A percentile compares a stretch with the other conserved stretches of the same genome.
Evolutionary conservation across 768 basidiomycete species (phyloP).

Genomic region (Pleurotus ostreatus): DNA sequence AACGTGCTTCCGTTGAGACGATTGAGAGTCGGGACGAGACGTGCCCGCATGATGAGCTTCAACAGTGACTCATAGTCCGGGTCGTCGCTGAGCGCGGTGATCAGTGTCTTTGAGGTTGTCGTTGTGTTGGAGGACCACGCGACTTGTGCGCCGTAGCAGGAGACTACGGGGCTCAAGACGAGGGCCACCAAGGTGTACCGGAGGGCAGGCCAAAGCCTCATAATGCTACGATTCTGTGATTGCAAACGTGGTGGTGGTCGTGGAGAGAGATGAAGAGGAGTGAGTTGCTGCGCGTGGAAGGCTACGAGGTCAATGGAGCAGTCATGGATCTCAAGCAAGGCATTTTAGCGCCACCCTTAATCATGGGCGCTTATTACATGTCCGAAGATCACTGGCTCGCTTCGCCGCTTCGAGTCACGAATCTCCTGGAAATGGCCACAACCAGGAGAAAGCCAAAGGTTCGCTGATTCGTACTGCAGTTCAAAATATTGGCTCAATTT

Average conservation of each 20-base stretch:
- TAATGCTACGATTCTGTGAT: background rate
- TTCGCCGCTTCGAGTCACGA: too few relatives aligned
- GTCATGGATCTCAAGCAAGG: background rate
- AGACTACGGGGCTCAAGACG: constrained; percentile 22
- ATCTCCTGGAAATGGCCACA: background rate
- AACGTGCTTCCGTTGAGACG: constrained; percentile 78
- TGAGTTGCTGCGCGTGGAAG: background rate
- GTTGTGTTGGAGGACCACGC: constrained; percentile 16
- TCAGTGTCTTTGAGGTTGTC: constrained; percentile 52
- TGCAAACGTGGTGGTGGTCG: background rate
- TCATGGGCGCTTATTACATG: too few relatives aligned
- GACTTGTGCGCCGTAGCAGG: constrained; percentile 27
- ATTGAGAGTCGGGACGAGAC: constrained; percentile 90
- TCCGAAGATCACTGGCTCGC: too few relatives aligned
- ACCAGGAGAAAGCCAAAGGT: background rate
- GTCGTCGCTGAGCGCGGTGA: constrained; percentile 74
- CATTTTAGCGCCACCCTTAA: too few relatives aligned
- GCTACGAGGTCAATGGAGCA: background rate
- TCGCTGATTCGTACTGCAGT: background rate
- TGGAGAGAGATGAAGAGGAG: background rate
- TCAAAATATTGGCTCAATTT: background rate
- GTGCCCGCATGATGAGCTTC: constrained; percentile 73
- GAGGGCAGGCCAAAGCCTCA: constrained; percentile 1
- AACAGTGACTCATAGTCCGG: constrained; percentile 77
- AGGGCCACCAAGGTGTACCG: constrained; percentile 16